Evolutionary conservation across 371 early-diverging fungal genomes (phyloP), one percentile per base, ranked within the genome.

Genomic region (Pancytospora philotis): DNA sequence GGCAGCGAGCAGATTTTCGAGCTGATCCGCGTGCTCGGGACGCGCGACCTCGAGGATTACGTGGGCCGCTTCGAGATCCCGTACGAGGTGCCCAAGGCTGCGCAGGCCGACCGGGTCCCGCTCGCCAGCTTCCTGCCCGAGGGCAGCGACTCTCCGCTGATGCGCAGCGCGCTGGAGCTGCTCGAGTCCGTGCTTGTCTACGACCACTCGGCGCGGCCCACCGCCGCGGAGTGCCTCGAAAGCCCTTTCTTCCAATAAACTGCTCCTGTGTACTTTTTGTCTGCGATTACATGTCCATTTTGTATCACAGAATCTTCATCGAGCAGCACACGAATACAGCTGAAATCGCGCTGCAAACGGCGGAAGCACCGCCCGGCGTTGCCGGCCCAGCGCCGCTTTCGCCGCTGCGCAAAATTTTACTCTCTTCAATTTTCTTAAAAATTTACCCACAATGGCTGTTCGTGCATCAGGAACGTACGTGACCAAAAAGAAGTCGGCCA

Each of bases 1-100:
- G 95, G 95, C 81, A 87, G 88, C 75, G 95, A 95, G 77, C 96
- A 96, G 80, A 85, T 98, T 61, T 90, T 92, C 45, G 90, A 90
- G 82, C 95, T 98, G 78, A 91, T 93, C 45, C 89, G 89, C 77
- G 87, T 90, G 3, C 84, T 95, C 41, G 99, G 99, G 41, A 92
- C 90, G 4, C 88, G 91, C 51, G 90, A 89, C 41, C 83, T 96
- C 53, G 83, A 85, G 71, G 84, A 82, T 19, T 98, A 96, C 78
- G 78, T 93, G 69, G 85, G 88, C 66, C 93, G 95, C 82, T 96
- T 95, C 83, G 86, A 89, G 57, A 86, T 98, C 71, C 83, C 90
- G 1, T 48, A 66, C 27, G 60, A 31, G 6, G 59, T 27, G n/a
- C 32, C 70, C 32, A 59, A 61, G 50, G 22, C n/a, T 10, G 25